Percentiles rank a stretch among this genome's conserved stretches.
Evolutionary conservation across 2,329 filamentous ascomycete species (phyloP).

Genomic region (Aspergillus persii): DNA sequence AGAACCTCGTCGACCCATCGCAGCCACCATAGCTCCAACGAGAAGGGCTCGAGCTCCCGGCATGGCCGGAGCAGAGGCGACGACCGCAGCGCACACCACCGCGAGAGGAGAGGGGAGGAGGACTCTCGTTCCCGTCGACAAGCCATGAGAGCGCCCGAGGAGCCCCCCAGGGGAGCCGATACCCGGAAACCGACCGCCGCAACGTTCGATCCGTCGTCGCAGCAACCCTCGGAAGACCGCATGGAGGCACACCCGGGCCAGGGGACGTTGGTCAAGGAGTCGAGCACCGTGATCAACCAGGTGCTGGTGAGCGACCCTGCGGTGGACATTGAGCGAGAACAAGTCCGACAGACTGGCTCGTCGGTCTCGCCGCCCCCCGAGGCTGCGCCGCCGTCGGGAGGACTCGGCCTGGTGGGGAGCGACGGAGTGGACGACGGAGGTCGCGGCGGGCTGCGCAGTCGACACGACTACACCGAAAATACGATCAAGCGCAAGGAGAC

Average conservation of each 20-base stretch:
- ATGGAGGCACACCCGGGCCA: constrained; percentile 57
- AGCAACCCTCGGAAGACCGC: constrained; percentile 36
- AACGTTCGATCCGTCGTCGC: constrained; percentile 27
- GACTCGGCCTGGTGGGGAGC: constrained; percentile 49
- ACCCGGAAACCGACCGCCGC: constrained; percentile 35
- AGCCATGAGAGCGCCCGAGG: constrained; percentile 47
- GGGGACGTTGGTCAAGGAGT: constrained; percentile 66
- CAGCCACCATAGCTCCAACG: constrained; percentile 41
- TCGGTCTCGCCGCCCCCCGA: constrained; percentile 43
- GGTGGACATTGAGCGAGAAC: constrained; percentile 69
- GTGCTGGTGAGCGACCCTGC: constrained; percentile 74
- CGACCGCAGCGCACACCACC: constrained; percentile 41
- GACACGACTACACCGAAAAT: constrained; percentile 57
- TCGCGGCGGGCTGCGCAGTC: constrained; percentile 38
- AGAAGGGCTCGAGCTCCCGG: constrained; percentile 41
- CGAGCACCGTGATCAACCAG: constrained; percentile 74
- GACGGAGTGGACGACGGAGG: constrained; percentile 49
- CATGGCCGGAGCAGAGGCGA: constrained; percentile 40
- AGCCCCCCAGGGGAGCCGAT: constrained; percentile 42
- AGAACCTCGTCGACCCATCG: constrained; percentile 75
- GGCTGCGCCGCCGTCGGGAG: constrained; percentile 43
- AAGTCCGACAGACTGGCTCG: constrained; percentile 65
- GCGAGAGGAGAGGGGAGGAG: constrained; percentile 43
- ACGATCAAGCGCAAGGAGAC: constrained; percentile 72
- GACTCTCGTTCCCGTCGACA: constrained; percentile 45